These are phyloP conservation scores for Asclepias syriaca DNA, from an alignment of 257 asterid species.

Conservation along the genomic window DNA sequence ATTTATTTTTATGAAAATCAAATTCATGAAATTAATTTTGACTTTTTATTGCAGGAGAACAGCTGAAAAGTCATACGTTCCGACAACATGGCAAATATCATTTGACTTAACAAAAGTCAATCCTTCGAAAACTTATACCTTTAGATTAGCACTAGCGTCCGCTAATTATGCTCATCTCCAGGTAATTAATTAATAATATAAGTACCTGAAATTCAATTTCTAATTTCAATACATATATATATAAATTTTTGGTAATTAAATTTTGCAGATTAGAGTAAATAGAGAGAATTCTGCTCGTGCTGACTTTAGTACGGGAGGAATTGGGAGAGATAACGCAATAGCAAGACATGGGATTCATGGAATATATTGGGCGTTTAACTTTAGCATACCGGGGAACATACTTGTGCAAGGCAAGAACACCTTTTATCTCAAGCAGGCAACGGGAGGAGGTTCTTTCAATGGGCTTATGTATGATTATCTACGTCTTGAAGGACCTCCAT, in stretches of 20 bases:
- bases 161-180: constrained; percentile 46
- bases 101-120: constrained; percentile 35
- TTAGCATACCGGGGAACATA: constrained; percentile 6
- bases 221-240: too few relatives aligned
- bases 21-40: too few relatives aligned
- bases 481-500: constrained; percentile 18
- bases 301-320: not conserved
- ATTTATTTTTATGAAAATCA: too few relatives aligned
- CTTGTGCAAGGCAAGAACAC: constrained; percentile 11
- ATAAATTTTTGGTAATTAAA: too few relatives aligned
- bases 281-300: not conserved
- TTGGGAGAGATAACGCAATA: constrained; percentile 22
- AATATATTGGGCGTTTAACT: constrained; percentile 13
- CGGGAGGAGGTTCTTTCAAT: not conserved
- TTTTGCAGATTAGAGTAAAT: constrained; percentile 11
- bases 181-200: constrained; percentile 21
- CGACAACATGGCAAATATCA: constrained; percentile 61
- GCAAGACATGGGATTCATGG: constrained; percentile 19
- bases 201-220: not conserved
- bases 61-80: constrained; percentile 8
- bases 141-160: constrained; percentile 70
- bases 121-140: constrained; percentile 31
- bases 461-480: constrained; percentile 21
- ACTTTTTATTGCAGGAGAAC: constrained; percentile 29
- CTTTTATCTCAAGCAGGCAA: constrained; percentile 6